Percentiles rank a stretch among this genome's conserved stretches.
These are phyloP conservation scores for Earliella scabrosa DNA, from an alignment of 1,284 basidiomycete species.

Conservation along the genomic window DNA sequence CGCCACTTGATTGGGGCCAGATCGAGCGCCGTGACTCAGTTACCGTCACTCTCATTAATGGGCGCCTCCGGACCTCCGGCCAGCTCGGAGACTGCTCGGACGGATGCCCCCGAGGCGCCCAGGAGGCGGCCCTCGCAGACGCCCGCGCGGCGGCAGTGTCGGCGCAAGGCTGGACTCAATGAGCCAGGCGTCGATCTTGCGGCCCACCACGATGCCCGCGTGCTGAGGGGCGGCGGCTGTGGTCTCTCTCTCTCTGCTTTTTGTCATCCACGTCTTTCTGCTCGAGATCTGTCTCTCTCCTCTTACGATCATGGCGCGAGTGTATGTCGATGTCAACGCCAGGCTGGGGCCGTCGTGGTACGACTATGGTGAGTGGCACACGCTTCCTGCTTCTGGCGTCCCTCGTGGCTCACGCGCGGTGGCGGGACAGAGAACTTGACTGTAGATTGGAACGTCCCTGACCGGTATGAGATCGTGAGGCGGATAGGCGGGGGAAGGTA, in stretches of 20 bases:
- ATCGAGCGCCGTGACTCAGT: constrained; percentile 14
- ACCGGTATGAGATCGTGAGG: constrained; percentile 97
- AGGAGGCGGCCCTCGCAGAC: neutral
- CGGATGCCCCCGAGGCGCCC: neutral
- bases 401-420: constrained; percentile 16
- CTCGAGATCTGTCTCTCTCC: neutral
- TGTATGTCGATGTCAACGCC: constrained; percentile 75
- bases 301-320: constrained; percentile 49
- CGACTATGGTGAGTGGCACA: constrained; percentile 65
- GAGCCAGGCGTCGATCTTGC: constrained; percentile 17
- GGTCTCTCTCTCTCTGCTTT: constrained; percentile 11
- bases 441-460: constrained; percentile 91
- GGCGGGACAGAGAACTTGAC: constrained; percentile 61
- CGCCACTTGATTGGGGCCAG: constrained; percentile 5
- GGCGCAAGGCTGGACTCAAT: neutral
- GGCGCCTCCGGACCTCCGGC: neutral
- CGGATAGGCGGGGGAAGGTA: constrained; percentile 98
- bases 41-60: neutral
- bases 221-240: constrained; percentile 20
- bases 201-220: constrained; percentile 19
- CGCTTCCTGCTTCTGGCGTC: neutral
- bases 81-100: neutral
- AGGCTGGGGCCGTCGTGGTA: constrained; percentile 77
- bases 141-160: neutral
- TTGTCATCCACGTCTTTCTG: constrained; percentile 3